A percentile compares a stretch with the other conserved stretches of the same genome.
Conservation (phyloP, 1,284 basidiomycete species). For the Malassezia pachydermatis region DNA sequence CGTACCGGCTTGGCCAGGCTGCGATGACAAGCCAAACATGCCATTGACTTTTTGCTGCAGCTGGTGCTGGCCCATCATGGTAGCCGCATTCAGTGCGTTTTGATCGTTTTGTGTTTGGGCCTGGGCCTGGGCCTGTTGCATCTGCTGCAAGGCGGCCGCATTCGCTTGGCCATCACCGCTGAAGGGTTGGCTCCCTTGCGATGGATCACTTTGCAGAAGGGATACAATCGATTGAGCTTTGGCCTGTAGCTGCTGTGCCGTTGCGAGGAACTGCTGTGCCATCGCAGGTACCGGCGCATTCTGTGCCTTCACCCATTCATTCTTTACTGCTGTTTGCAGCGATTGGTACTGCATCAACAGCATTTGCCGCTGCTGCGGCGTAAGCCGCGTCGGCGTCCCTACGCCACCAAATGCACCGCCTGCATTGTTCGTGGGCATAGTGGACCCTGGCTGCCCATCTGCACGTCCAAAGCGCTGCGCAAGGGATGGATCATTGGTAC, state of each 20-base stretch:
- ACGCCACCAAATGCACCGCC: neutral
- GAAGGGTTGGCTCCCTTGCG: neutral
- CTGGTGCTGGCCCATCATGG: constrained; percentile 18
- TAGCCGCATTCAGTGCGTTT: constrained; percentile 10
- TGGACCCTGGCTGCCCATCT: neutral
- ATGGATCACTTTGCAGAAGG: constrained; percentile 19
- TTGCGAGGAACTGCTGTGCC: constrained; percentile 35
- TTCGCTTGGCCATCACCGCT: neutral
- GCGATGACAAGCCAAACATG: no score
- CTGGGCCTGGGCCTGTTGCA: constrained; percentile 9
- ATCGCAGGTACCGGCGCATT: constrained; percentile 30
- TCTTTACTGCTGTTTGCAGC: constrained; percentile 32
- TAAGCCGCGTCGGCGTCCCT: constrained; percentile 20
- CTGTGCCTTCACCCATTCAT: constrained; percentile 41
- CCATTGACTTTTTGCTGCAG: constrained; percentile 18
- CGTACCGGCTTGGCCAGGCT: no score
- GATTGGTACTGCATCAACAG: constrained; percentile 35
- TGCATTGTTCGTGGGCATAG: neutral
- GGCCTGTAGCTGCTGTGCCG: constrained; percentile 33
- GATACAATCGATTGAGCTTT: constrained; percentile 32
- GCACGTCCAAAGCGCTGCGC: neutral
- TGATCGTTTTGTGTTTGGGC: constrained; percentile 11
- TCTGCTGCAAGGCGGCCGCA: constrained; percentile 3
- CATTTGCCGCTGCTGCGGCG: constrained; percentile 36
- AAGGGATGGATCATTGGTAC: neutral